Evolutionary conservation across 176 grass and related monocot genomes (phyloP).

Genomic region (Triticum urartu): DNA sequence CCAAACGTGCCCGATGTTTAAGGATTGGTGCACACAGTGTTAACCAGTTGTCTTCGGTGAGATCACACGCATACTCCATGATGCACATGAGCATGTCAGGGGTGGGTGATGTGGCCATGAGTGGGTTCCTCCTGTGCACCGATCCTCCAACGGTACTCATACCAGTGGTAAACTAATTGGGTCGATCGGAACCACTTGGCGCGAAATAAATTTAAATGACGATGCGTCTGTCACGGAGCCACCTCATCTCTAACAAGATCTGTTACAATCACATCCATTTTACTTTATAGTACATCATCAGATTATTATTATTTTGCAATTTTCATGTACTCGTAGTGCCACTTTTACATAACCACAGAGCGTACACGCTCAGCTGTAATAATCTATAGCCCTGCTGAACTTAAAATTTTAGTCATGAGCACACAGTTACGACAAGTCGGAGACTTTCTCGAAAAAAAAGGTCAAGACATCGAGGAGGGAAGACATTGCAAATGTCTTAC

Average conservation of each 20-base stretch:
- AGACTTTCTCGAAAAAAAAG: too few relatives aligned
- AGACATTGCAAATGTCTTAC: too few relatives aligned
- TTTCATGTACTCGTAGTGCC: too few relatives aligned
- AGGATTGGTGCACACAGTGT: neutral
- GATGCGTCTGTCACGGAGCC: neutral
- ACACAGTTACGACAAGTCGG: too few relatives aligned
- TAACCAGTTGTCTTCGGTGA: constrained; percentile 24
- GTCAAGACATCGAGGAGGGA: too few relatives aligned
- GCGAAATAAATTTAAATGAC: neutral
- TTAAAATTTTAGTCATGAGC: too few relatives aligned
- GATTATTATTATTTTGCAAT: too few relatives aligned
- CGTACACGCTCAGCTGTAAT: too few relatives aligned
- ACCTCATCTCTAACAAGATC: constrained; percentile 13
- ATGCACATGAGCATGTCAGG: constrained; percentile 35
- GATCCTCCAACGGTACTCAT: constrained; percentile 17
- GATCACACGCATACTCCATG: constrained; percentile 35
- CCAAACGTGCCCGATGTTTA: neutral
- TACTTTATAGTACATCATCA: neutral
- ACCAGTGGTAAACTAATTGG: neutral
- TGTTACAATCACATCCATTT: neutral
- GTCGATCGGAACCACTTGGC: neutral
- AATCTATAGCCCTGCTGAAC: too few relatives aligned
- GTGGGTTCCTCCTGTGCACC: constrained; percentile 27
- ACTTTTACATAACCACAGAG: too few relatives aligned
- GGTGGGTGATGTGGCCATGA: constrained; percentile 20